Percentiles rank a stretch among this genome's conserved stretches.
phyloP scores from a whole-genome alignment of 352 stramenopile species.

The Pythium insidiosum region DNA sequence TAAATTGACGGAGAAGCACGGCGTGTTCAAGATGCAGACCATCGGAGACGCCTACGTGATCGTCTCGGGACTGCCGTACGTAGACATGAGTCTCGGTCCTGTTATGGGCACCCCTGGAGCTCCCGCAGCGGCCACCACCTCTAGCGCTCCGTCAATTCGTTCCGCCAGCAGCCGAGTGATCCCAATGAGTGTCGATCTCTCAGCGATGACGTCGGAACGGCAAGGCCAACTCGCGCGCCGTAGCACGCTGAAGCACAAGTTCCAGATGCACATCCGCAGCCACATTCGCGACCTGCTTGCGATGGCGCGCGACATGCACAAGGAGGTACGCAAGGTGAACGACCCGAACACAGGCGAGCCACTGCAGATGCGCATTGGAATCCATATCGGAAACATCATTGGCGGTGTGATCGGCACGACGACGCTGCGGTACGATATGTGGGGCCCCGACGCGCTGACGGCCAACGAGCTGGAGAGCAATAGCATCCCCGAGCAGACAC shows the following conservation, averaged over 20 bases:
- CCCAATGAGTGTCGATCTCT: conserved; percentile 20
- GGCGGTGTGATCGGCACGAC: conserved; percentile 81
- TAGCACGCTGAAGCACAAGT: conserved; percentile 75
- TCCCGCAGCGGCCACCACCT: neutral
- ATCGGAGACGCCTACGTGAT: conserved; percentile 93
- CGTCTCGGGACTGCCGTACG: conserved; percentile 76
- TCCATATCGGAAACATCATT: conserved; percentile 86
- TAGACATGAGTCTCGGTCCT: conserved; percentile 74
- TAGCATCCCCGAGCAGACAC: conserved; percentile 66
- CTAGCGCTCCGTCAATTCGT: neutral
- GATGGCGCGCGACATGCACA: conserved; percentile 85
- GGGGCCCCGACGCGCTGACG: conserved; percentile 72
- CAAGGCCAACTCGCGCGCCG: conserved; percentile 19
- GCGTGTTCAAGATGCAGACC: conserved; percentile 92
- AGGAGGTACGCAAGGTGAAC: conserved; percentile 74
- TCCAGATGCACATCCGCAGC: conserved; percentile 73
- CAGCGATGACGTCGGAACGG: conserved; percentile 9
- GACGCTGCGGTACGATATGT: conserved; percentile 87
- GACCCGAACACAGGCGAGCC: conserved; percentile 79
- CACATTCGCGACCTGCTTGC: conserved; percentile 73
- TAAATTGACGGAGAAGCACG: conserved; percentile 87
- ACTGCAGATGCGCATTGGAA: conserved; percentile 84
- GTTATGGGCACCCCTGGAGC: conserved; percentile 17
- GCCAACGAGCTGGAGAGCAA: conserved; percentile 86
- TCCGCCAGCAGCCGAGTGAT: conserved; percentile 41